Percentiles rank a stretch among this genome's conserved stretches.
Conservation (phyloP, 305 asterid genomes). For the Fraxinus albicans region DNA sequence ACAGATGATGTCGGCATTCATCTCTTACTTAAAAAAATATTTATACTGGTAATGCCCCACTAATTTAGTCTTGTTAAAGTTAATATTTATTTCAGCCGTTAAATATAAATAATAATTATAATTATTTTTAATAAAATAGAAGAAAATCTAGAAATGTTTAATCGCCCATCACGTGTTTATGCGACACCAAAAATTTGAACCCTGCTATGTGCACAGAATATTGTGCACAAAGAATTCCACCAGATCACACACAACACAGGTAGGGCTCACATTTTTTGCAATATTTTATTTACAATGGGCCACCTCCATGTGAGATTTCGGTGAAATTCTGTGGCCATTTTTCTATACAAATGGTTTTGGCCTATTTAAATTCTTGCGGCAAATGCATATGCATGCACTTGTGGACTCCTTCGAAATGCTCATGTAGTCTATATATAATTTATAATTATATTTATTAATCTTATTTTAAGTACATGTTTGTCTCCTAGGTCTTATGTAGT, state of each 20-base stretch:
- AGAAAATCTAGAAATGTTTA: background rate
- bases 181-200: background rate
- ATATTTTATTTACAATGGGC: too few relatives aligned
- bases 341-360: too few relatives aligned
- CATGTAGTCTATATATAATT: slow-evolving; percentile 8
- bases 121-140: too few relatives aligned
- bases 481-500: slow-evolving; percentile 25
- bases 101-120: too few relatives aligned
- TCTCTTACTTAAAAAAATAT: background rate
- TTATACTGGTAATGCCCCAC: background rate
- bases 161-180: background rate
- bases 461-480: slow-evolving; percentile 28
- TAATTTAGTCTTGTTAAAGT: background rate
- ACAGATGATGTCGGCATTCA: background rate
- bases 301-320: too few relatives aligned
- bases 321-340: too few relatives aligned
- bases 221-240: too few relatives aligned
- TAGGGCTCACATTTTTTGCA: too few relatives aligned
- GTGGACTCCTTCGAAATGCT: background rate
- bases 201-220: too few relatives aligned
- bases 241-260: too few relatives aligned
- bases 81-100: background rate
- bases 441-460: slow-evolving; percentile 4
- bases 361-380: background rate
- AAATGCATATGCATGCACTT: slow-evolving; percentile 23